Evolutionary conservation across 2,329 filamentous ascomycete genomes (phyloP), one percentile per base, ranked within the genome.

Genomic region (Colletotrichum gloeosporioides): DNA sequence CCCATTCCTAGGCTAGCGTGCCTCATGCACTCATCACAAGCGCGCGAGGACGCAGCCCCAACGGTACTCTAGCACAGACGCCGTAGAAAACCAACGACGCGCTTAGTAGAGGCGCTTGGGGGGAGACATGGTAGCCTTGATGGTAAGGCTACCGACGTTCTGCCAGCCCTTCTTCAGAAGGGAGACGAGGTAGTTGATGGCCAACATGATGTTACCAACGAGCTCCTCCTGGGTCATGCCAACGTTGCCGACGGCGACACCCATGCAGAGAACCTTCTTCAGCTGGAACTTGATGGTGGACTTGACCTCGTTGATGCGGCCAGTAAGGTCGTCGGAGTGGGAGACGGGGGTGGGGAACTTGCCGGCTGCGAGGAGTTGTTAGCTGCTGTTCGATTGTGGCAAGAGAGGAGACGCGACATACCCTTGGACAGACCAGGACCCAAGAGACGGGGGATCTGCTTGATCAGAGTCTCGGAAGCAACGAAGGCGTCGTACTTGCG

Each of bases 251-350:
- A 99, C 95, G 83, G 97, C 97, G 87, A 99, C 96, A 94, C 96
- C 97, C 93, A 99, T 96, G 93, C 97, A 99, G 83, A 99, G 93
- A 88, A 99, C 97, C 95, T 99, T 99, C 95, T 99, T 99, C 86
- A 99, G 93, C 93, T 99, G 96, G 95, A 99, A 99, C 94, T 99
- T 99, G 94, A 99, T 99, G 89, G 97, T 99, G 84, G 95, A 98
- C 95, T 98, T 99, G 93, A 99, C 96, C 88, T 99, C 97, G 90
- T 91, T 98, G 92, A 99, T 95, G 94, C 98, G 98, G 92, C 90
- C 92, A 87, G 90, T 91, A 82, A 99, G 93, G 88, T 99, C 96
- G 86, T 99, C 97, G 88, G 91, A 88, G 94, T 99, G 97, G 80
- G 96, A 98, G 90, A 99, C 95, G 82, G 97, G 97, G 80, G 96